Percentiles rank a stretch among this genome's conserved stretches.
phyloP scores from a whole-genome alignment of 257 asterid genomes.

The Cruciata laevipes region DNA sequence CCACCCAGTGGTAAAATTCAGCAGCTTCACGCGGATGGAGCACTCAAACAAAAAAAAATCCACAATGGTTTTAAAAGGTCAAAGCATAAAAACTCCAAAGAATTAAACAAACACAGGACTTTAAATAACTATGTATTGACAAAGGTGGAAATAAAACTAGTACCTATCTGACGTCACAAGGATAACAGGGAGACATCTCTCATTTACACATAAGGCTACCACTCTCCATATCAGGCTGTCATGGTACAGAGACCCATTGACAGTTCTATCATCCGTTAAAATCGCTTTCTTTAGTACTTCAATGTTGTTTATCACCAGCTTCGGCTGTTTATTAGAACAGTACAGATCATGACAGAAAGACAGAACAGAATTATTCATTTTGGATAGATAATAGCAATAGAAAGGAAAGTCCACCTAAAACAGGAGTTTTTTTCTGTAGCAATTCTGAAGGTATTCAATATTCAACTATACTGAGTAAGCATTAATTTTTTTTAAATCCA shows the following conservation, averaged over 20 bases:
- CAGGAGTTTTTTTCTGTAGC: neutral
- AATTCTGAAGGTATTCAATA: neutral
- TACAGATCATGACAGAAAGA: slow-evolving; percentile 16
- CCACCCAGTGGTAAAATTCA: neutral
- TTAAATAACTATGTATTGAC: neutral
- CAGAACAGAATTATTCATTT: slow-evolving; percentile 13
- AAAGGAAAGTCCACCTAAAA: neutral
- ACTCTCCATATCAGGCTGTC: slow-evolving; percentile 93
- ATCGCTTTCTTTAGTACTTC: slow-evolving; percentile 78
- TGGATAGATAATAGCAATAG: slow-evolving; percentile 11
- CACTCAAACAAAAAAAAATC: neutral
- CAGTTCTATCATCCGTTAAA: slow-evolving; percentile 48
- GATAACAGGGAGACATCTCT: slow-evolving; percentile 72
- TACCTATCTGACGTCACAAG: slow-evolving; percentile 92
- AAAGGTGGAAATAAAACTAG: neutral
- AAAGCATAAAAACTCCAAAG: neutral
- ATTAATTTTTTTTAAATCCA: neutral
- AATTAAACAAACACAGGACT: neutral
- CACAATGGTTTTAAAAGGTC: neutral
- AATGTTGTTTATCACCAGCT: slow-evolving; percentile 91
- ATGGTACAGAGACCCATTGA: slow-evolving; percentile 82
- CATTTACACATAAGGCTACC: slow-evolving; percentile 84
- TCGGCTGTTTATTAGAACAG: slow-evolving; percentile 63
- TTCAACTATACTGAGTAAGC: neutral
- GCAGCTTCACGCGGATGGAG: neutral